Base-by-base conservation (phyloP, 345 rosid species). In the Raphanus raphanistrum region DNA sequence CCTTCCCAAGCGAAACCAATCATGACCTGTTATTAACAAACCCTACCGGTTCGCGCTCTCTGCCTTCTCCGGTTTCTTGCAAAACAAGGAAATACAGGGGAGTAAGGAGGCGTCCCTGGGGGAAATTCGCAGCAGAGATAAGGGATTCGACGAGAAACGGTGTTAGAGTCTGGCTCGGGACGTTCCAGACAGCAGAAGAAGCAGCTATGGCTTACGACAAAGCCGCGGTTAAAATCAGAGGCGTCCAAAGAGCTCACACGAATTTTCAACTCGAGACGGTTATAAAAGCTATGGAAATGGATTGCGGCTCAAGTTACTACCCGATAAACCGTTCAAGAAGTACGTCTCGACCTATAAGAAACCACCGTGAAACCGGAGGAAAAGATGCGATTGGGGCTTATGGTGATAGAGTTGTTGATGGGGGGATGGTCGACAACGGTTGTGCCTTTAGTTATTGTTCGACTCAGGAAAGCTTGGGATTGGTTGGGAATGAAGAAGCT, bases 121-220 rank as follows among this genome's bases (percentile, higher is more conserved):
- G 97, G 0, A 94, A 90, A 71, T 91, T 83, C 10, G 97, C 97
- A 4, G 97, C 98, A 0, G 97, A 91, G 84, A 93, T 93, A 60
- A 80, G 97, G 78, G 98, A 93, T 65, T 88, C 95, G 1, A 74
- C 87, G 8, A 81, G 84, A 17, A 90, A 91, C 45, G 94, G 96
- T 8, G 88, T 86, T 10, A 76, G 98, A 29, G 90, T 88, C 73
- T 94, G 97, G 97, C 94, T 94, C 0, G 97, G 98, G 75, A 93
- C 98, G 5, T 93, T 91, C 55, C 84, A 82, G 5, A 90, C 96
- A 0, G 96, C 96, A 10, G 98, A 94, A 68, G 92, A 88, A 81
- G 97, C 98, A 0, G 98, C 98, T 16, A 74, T 90, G 87, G 97
- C 96, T 45, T 93, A 93, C 57, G 98, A 93, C 70, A 90, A 88